Base-by-base conservation (phyloP, 306 rosid species). In the Carpinus viminea region DNA sequence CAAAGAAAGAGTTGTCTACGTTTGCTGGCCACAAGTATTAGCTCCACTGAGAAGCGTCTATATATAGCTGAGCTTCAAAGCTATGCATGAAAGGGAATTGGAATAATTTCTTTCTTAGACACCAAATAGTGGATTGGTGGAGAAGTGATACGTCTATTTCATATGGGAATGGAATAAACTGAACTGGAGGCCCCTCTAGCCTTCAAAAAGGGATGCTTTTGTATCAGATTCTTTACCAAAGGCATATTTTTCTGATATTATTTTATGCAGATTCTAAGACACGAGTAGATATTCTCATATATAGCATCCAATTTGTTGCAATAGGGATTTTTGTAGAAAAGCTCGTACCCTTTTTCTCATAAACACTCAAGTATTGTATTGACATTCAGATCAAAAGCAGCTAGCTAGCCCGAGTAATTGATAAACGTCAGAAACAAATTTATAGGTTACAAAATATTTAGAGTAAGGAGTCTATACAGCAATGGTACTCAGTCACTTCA, bases 61-160 rank as follows among this genome's bases (percentile, higher is more conserved):
- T 89, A 86, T 92, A 91, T 90, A 90, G 89, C 12, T 24, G 55
- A 78, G 74, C 66, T 75, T 80, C 62, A 83, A 66, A 62, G 59
- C 59, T 11, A 54, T 78, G 78, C 52, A n/a, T 78, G 78, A 62
- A n/a, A 51, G 48, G 71, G 78, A 75, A 57, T 73, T 53, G 7
- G 85, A 83, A 83, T 85, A 65, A 52, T 28, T 4, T 56, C 17
- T n/a, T 9, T 41, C 45, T 41, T 6, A 5, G 8, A 56, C 74
- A 72, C 50, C 54, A 41, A 64, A 61, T 38, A 48, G 83, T 36
- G 74, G 26, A 54, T 20, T 1, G 20, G 2, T 15, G 45, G 77
- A 76, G 72, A 72, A 38, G 76, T 66, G 76, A 79, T 12, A 2
- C 8, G 11, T 24, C 10, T 26, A 3, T 24, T 15, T 18, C 10